Base-by-base conservation (phyloP, 2,329 filamentous ascomycete genomes). In the Colletotrichum somersetense region DNA sequence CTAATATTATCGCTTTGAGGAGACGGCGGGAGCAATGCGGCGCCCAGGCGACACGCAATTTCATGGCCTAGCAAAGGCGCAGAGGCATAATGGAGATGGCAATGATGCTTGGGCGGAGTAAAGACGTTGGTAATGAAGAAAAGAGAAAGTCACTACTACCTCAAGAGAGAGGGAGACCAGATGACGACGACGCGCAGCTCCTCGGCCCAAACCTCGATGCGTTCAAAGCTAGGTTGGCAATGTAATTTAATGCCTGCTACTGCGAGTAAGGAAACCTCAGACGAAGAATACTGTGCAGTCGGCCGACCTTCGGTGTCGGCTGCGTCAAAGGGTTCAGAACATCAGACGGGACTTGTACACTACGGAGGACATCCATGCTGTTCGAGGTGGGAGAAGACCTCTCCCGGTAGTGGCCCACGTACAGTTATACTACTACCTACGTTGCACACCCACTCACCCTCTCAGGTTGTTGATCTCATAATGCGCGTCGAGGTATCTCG, bases 131-230 rank as follows among this genome's bases (percentile, higher is more conserved):
- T 4, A 42, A 69, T 52, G 53, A 46, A 38, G 55, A 50, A 30
- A 55, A 30, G 42, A 63, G 33, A n/a, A n/a, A n/a, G 20, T n/a
- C 42, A 62, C 14, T 26, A 20, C 52, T 52, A 33, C 30, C 30
- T 30, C 20, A n/a, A n/a, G 30, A 20, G 48, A 44, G 20, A 33
- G 48, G 35, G 35, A 33, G 48, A 63, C 26, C 38, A 62, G 64
- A 44, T 57, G 42, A 44, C 64, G 42, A 57, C 52, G 58, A 68
- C 58, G 58, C 69, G 58, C 58, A 69, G 62, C 56, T 58, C 38
- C 11, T 23, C 23, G 16, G 23, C 30, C 38, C 38, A 38, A 52
- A 62, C 52, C 64, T 72, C 65, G 10, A 68, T 69, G 66, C 53
- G 55, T 69, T 46, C 38, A 46, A 66, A 38, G 10, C 12, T 42